These are phyloP conservation scores for Cichorium intybus DNA, from an alignment of 140 eudicot species.

Conservation along the genomic window DNA sequence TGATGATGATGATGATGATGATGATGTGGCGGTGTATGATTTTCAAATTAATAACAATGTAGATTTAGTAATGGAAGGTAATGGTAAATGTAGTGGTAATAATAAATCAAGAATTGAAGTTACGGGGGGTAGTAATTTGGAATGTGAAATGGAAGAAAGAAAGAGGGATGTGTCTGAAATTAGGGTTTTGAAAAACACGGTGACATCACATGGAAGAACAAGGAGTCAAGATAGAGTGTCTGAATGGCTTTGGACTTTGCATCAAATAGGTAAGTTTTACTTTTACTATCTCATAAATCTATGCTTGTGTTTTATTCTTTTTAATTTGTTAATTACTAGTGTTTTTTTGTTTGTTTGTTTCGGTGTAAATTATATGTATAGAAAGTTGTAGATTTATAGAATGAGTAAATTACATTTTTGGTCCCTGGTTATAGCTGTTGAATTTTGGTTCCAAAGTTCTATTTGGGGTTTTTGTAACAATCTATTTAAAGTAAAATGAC, in stretches of 20 bases:
- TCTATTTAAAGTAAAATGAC: too few species aligned
- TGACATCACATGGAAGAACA: conserved; percentile 44
- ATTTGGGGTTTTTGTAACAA: too few species aligned
- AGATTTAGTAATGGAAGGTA: conserved; percentile 70
- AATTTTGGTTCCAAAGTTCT: too few species aligned
- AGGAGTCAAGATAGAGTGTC: conserved; percentile 72
- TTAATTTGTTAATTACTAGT: too few species aligned
- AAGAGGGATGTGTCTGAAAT: conserved; percentile 53
- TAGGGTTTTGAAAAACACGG: conserved; percentile 28
- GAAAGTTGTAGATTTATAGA: too few species aligned
- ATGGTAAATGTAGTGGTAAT: conserved; percentile 29
- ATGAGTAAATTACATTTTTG: too few species aligned
- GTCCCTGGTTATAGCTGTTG: too few species aligned
- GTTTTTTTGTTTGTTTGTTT: too few species aligned
- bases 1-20: not conserved
- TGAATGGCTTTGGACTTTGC: conserved; percentile 98
- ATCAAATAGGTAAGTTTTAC: conserved; percentile 62
- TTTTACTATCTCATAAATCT: not conserved
- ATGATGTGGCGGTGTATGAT: conserved; percentile 65
- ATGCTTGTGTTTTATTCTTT: too few species aligned
- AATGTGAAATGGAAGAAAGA: conserved; percentile 53
- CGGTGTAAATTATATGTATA: too few species aligned
- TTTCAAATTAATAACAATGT: conserved; percentile 72
- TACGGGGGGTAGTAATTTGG: conserved; percentile 25
- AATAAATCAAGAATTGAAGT: conserved; percentile 43